Evolutionary conservation across 2,329 filamentous ascomycete species (phyloP).

Genomic region (Talaromyces sp.): DNA sequence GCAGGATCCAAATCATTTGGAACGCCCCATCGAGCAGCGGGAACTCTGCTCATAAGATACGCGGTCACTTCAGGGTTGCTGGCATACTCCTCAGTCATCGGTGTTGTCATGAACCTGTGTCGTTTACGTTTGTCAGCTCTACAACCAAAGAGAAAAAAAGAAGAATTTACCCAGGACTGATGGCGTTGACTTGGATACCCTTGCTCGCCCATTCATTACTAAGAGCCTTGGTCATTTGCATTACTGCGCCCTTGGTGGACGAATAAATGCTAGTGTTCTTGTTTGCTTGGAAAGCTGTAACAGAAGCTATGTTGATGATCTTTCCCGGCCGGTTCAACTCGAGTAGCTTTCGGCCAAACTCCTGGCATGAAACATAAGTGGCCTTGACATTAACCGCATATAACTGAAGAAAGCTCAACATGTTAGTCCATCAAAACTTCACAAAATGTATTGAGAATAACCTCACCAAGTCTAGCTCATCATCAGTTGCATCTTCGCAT

Average conservation of each 20-base stretch:
- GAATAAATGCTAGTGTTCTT: background rate
- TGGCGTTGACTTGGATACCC: constrained; percentile 16
- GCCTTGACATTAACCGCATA: background rate
- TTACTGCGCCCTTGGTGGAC: background rate
- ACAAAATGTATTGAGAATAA: background rate
- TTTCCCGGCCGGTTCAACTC: background rate
- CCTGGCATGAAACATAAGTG: background rate
- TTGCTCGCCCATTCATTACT: constrained; percentile 16
- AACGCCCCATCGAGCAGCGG: background rate
- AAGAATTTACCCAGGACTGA: constrained; percentile 13
- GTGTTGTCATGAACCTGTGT: no score
- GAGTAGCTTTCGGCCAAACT: background rate
- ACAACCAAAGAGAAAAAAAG: no score
- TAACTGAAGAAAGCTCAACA: background rate
- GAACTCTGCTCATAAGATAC: background rate
- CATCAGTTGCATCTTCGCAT: background rate
- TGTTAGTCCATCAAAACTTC: background rate
- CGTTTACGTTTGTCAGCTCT: no score
- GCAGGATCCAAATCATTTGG: background rate
- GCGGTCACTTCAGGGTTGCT: no score
- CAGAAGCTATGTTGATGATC: constrained; percentile 2
- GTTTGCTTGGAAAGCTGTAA: constrained; percentile 1
- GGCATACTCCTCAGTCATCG: no score
- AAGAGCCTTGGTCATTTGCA: background rate
- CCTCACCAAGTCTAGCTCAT: background rate